Base-by-base conservation (phyloP, 371 early-diverging fungal genomes). In the Apophysomyces ossiformis region DNA sequence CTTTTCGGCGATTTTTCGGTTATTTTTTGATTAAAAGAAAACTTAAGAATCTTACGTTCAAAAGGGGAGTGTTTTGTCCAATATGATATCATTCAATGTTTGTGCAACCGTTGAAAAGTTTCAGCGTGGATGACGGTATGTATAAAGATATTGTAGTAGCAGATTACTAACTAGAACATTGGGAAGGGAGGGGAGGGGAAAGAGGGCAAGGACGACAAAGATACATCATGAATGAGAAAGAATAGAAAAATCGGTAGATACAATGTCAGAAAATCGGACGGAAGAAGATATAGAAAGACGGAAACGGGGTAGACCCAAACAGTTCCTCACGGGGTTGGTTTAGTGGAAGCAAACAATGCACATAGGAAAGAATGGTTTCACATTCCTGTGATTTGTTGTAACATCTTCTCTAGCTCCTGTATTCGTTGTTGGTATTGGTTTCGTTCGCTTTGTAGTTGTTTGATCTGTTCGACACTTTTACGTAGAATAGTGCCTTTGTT, bases 391-490 rank as follows among this genome's bases (percentile, higher is more conserved):
- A 74, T 57, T 46, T 71, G 73, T 41, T 68, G 61, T 36, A 78
- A 60, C 44, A 72, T 65, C 8, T 73, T 72, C 66, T 92, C 92
- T 36, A 93, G 78, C 56, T 93, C 92, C 58, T 82, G 83, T 63
- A 87, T 86, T 21, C 92, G 87, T 39, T 78, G 76, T 41, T 73
- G 73, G 66, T 87, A 85, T 21, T 80, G 75, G 39, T 75, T 74
- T 8, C 90, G 74, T 62, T 78, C 72, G 61, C 79, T 78, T 63
- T 90, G 84, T 50, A 92, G 68, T 56, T 84, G 77, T 45, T 88
- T 87, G 70, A 96, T 93, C 70, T 96, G 95, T 56, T 95, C 96
- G 21, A 96, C 96, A 6, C 93, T 90, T 71, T 93, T 91, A 61
- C 90, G 88, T 43, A 96, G 83, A 54, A 97, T 91, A 36, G 84